Evolutionary conservation across 495 filamentous ascomycete species (phyloP), one percentile per base, ranked within the genome.

Genomic region (Hypoxylon lenormandii): DNA sequence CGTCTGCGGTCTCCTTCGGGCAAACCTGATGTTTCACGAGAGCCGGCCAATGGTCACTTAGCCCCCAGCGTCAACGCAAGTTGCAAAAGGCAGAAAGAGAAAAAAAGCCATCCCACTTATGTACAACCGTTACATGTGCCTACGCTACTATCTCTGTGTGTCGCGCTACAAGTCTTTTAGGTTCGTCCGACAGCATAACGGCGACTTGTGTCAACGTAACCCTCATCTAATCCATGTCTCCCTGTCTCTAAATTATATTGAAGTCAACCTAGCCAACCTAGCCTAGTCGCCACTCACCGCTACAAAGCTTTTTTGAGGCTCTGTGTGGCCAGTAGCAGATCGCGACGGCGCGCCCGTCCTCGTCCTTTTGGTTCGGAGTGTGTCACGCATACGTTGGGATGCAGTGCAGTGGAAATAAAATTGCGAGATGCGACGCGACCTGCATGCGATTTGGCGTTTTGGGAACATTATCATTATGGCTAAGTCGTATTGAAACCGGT

Each of bases 1-100:
- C 64, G 42, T 30, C 57, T 45, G 40, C 30, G 3, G 30, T 33
- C 30, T 33, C 6, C 30, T 33, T 33, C 6, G 30, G 30, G 48
- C 42, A 18, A 45, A 19, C 0, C 16, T 6, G 5, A 33, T 4
- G 30, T 33, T 33, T 33, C 30, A 33, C 10, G 6, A 3, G 30
- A 33, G 30, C 30, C 10, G 30, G 30, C 10, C 30, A 7, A 33
- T 33, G 30, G 30, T 33, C 30, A 33, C 30, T 3, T 33, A 11
- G 30, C 30, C 6, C 30, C 30, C 30, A 7, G 10, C 5, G 3
- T 33, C 10, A 7, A 33, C 30, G 30, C 30, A 7, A 33, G 4
- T 3, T 11, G 30, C 30, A 33, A 33, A n/a, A n/a, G n/a, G n/a
- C n/a, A n/a, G 30, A 8, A 5, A 5, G 10, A 7, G 6, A 33